These are phyloP conservation scores for Colletotrichum phormii DNA, from an alignment of 2,329 filamentous ascomycete species.

Conservation along the genomic window DNA sequence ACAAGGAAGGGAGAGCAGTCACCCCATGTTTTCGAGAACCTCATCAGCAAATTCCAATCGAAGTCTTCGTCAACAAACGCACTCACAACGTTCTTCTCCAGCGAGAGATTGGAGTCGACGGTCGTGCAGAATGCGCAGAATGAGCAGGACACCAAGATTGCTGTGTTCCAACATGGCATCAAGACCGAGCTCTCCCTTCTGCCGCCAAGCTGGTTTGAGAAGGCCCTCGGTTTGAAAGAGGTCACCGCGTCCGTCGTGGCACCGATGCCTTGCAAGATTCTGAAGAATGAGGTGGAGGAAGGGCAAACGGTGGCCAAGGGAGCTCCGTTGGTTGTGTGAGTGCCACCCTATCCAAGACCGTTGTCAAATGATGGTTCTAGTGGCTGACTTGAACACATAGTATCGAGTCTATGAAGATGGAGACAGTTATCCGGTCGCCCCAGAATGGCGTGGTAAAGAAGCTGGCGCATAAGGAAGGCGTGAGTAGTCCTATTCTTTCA, in stretches of 20 bases:
- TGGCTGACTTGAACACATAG: slow-evolving; percentile 51
- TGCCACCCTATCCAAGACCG: slow-evolving; percentile 34
- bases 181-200: slow-evolving; percentile 70
- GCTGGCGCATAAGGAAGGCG: slow-evolving; percentile 79
- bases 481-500: slow-evolving; percentile 55
- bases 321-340: slow-evolving; percentile 84
- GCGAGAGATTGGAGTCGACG: slow-evolving; percentile 82
- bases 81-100: slow-evolving; percentile 82
- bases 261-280: slow-evolving; percentile 97
- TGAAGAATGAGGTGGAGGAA: slow-evolving; percentile 87
- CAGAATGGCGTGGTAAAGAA: slow-evolving; percentile 78
- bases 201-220: slow-evolving; percentile 83
- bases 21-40: slow-evolving; percentile 55
- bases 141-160: slow-evolving; percentile 71
- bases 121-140: slow-evolving; percentile 69
- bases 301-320: slow-evolving; percentile 88
- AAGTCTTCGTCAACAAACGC: slow-evolving; percentile 44
- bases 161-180: slow-evolving; percentile 79
- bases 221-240: slow-evolving; percentile 87
- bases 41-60: slow-evolving; percentile 54
- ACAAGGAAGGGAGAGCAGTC: slow-evolving; percentile 53
- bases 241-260: slow-evolving; percentile 84
- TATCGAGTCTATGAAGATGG: slow-evolving; percentile 93
- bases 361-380: background rate
- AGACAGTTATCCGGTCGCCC: slow-evolving; percentile 83